A percentile compares a stretch with the other conserved stretches of the same genome.
Evolutionary conservation across 306 rosid genomes (phyloP).

Genomic region (Malus sylvestris): DNA sequence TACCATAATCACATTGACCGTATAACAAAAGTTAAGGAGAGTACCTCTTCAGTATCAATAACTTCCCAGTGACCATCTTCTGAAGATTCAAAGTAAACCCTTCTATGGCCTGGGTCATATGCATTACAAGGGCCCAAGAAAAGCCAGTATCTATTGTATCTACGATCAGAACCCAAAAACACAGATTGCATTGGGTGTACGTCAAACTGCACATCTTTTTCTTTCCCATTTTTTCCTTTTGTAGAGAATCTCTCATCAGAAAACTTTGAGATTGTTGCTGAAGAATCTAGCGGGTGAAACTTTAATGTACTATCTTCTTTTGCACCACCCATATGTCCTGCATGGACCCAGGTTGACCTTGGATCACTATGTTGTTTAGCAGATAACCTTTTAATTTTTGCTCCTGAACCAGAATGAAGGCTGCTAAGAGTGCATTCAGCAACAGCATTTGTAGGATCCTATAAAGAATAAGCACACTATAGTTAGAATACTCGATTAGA

Average conservation of each 20-base stretch:
- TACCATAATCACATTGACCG: background rate
- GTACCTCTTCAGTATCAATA: constrained; percentile 86
- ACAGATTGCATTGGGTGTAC: constrained; percentile 85
- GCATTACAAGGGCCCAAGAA: constrained; percentile 86
- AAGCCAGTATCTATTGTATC: constrained; percentile 96
- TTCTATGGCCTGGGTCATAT: constrained; percentile 86
- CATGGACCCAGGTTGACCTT: constrained; percentile 34
- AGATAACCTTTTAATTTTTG: constrained; percentile 75
- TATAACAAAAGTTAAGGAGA: constrained; percentile 10
- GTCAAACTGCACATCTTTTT: constrained; percentile 19
- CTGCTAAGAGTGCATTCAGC: constrained; percentile 48
- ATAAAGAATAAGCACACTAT: background rate
- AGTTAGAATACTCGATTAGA: background rate
- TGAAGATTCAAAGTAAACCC: constrained; percentile 95
- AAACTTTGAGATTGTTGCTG: constrained; percentile 40
- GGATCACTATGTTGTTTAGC: constrained; percentile 28
- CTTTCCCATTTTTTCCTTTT: constrained; percentile 24
- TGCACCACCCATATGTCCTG: constrained; percentile 36
- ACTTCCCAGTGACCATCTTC: constrained; percentile 99
- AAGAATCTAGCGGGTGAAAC: constrained; percentile 60
- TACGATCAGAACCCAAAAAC: constrained; percentile 95
- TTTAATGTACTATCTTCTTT: constrained; percentile 30
- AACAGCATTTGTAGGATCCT: constrained; percentile 44
- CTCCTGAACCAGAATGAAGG: constrained; percentile 65
- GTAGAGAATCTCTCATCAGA: constrained; percentile 23